Conservation (phyloP, 345 rosid genomes). For the Pugionium cornutum region DNA sequence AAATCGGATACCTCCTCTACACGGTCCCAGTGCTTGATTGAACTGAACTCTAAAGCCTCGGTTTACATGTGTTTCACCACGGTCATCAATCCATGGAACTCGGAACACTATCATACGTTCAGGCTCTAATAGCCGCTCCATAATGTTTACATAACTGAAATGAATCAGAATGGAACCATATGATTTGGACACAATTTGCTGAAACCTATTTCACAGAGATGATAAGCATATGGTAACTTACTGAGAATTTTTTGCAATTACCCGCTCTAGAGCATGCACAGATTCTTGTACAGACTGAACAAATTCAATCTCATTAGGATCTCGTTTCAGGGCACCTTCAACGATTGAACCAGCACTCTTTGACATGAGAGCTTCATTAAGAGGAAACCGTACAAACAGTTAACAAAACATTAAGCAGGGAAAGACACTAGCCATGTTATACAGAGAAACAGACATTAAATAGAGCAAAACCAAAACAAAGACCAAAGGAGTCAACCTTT, state of each 20-base stretch:
- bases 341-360: conserved; percentile 98
- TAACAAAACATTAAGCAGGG: conserved; percentile 30
- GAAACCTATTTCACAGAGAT: conserved; percentile 32
- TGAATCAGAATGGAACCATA: conserved; percentile 29
- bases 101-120: conserved; percentile 90
- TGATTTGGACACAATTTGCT: conserved; percentile 21
- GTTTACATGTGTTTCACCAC: conserved; percentile 95
- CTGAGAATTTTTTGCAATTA: conserved; percentile 93
- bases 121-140: conserved; percentile 95
- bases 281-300: conserved; percentile 93
- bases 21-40: conserved; percentile 94
- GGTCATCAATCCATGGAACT: conserved; percentile 98
- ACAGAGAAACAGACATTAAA: conserved; percentile 12
- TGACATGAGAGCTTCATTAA: conserved; percentile 95
- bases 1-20: conserved; percentile 95
- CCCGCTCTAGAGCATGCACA: conserved; percentile 97
- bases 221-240: conserved; percentile 53
- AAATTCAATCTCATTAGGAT: conserved; percentile 94
- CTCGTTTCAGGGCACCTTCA: conserved; percentile 86
- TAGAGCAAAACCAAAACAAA: conserved; percentile 1
- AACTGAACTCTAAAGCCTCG: conserved; percentile 96
- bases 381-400: conserved; percentile 21
- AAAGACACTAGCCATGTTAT: conserved; percentile 17
- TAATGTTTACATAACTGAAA: conserved; percentile 87
- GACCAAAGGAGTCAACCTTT: conserved; percentile 3